These are phyloP conservation scores for Metschnikowia kofuensis DNA, from an alignment of 805 yeast species.

Conservation along the genomic window DNA sequence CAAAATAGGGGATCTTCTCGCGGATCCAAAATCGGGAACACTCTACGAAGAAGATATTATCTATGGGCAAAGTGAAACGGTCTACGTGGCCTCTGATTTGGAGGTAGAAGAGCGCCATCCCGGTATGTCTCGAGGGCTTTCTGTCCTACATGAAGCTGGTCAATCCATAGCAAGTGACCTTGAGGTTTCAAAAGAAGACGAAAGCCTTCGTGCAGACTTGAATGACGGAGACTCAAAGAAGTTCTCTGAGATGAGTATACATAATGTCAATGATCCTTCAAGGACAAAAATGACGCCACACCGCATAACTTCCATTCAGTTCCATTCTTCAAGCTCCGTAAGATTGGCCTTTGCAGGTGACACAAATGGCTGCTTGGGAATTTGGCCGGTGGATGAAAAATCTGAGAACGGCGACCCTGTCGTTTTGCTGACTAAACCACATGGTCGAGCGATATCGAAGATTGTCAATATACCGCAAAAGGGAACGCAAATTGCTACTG, in stretches of 20 bases:
- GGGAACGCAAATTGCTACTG: conserved; percentile 57
- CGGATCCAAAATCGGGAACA: conserved; percentile 38
- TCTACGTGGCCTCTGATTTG: too few relatives aligned
- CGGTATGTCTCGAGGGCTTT: not conserved
- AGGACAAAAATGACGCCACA: conserved; percentile 55
- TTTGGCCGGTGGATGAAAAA: conserved; percentile 73
- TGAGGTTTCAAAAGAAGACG: too few relatives aligned
- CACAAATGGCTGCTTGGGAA: conserved; percentile 78
- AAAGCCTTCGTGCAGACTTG: too few relatives aligned
- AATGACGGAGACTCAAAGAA: not conserved
- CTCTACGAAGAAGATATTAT: conserved; percentile 25
- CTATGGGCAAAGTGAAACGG: not conserved
- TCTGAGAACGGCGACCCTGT: conserved; percentile 43
- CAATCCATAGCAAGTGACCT: not conserved
- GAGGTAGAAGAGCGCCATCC: not conserved
- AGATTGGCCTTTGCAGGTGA: conserved; percentile 83
- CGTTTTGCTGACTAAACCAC: conserved; percentile 66
- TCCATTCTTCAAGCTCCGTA: conserved; percentile 70
- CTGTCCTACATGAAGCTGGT: not conserved
- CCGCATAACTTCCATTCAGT: conserved; percentile 68
- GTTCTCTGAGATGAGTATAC: not conserved
- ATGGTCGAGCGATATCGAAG: conserved; percentile 69
- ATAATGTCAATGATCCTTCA: conserved; percentile 2
- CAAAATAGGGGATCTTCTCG: conserved; percentile 55
- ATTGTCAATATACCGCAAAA: conserved; percentile 51